Evolutionary conservation across 768 basidiomycete species (phyloP).

Genomic region (Pleurotus sapidus): DNA sequence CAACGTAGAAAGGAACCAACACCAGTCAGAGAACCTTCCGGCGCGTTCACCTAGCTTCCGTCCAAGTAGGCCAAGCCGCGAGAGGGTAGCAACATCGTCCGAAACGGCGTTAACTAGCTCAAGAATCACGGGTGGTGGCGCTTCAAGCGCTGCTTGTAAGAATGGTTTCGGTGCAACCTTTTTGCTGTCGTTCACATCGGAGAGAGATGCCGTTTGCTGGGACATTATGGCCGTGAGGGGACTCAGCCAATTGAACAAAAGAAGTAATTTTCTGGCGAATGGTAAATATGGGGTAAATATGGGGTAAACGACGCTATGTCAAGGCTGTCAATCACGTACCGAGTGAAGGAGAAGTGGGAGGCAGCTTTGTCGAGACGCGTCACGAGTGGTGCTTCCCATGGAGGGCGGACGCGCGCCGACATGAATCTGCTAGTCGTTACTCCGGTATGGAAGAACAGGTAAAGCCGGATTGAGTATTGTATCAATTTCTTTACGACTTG

Average conservation of each 20-base stretch:
- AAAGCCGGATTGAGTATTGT: slow-evolving; percentile 78
- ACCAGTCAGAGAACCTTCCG: slow-evolving; percentile 78
- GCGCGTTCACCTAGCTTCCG: slow-evolving; percentile 65
- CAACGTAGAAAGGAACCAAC: slow-evolving; percentile 79
- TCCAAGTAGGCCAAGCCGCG: slow-evolving; percentile 66
- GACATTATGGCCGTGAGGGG: slow-evolving; percentile 71
- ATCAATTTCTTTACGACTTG: slow-evolving; percentile 65
- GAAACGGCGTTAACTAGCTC: slow-evolving; percentile 73
- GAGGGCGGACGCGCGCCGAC: slow-evolving; percentile 38
- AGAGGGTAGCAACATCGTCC: slow-evolving; percentile 80
- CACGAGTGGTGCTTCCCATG: slow-evolving; percentile 57
- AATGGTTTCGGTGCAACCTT: slow-evolving; percentile 47
- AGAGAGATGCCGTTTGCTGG: slow-evolving; percentile 66
- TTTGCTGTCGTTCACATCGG: slow-evolving; percentile 34
- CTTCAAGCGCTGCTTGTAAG: slow-evolving; percentile 71
- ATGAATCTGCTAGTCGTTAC: slow-evolving; percentile 44
- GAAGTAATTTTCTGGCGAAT: slow-evolving; percentile 62
- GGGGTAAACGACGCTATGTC: background rate
- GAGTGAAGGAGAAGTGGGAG: slow-evolving; percentile 70
- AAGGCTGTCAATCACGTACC: slow-evolving; percentile 36
- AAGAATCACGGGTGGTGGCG: slow-evolving; percentile 79
- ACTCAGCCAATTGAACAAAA: slow-evolving; percentile 83
- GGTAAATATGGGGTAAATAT: background rate
- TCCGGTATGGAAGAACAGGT: slow-evolving; percentile 65
- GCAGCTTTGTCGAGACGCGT: slow-evolving; percentile 60